These are phyloP conservation scores for Heritiera fomes DNA, from an alignment of 345 rosid species.

Conservation along the genomic window DNA sequence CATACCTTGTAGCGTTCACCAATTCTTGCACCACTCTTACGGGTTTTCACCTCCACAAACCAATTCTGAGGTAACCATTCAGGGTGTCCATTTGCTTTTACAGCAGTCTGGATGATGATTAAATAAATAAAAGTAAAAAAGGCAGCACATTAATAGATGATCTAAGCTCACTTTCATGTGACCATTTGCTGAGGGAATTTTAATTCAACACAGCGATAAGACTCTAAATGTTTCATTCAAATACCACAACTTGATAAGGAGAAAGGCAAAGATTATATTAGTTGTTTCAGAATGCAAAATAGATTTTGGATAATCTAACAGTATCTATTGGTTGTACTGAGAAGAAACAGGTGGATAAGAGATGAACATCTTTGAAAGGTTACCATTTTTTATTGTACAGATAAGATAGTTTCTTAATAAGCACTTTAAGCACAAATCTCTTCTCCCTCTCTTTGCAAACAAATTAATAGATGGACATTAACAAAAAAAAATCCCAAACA, in stretches of 20 bases:
- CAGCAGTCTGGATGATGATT: slow-evolving; percentile 24
- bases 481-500: background rate
- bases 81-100: slow-evolving; percentile 26
- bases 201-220: background rate
- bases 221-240: background rate
- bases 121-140: slow-evolving; percentile 8
- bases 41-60: slow-evolving; percentile 32
- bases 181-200: background rate
- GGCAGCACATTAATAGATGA: background rate
- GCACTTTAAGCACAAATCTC: background rate
- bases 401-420: background rate
- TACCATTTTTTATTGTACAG: background rate
- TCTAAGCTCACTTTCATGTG: background rate
- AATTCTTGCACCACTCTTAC: slow-evolving; percentile 23
- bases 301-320: slow-evolving; percentile 2
- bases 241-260: background rate
- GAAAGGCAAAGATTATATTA: background rate
- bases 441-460: background rate
- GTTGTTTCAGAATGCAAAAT: background rate
- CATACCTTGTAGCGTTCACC: slow-evolving; percentile 44
- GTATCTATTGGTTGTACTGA: background rate
- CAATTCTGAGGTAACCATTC: slow-evolving; percentile 50
- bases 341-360: background rate
- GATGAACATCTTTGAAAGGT: slow-evolving; percentile 3
- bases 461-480: background rate